Evolutionary conservation across 352 stramenopile genomes (phyloP).

Genomic region (Globisporangium abappressorium): DNA sequence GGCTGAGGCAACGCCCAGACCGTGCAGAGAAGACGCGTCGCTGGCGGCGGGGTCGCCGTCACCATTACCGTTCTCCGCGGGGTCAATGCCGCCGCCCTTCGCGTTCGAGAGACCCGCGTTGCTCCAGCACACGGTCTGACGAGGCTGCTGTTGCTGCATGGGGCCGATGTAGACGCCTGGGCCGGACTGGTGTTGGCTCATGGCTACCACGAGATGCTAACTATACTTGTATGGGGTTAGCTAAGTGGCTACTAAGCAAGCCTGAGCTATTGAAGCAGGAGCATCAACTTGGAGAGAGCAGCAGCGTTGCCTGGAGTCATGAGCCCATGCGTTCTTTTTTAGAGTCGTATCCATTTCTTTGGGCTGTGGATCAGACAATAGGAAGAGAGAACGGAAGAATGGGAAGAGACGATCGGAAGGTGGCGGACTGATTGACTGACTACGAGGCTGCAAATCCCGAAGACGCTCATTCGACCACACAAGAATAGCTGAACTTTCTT

Average conservation of each 20-base stretch:
- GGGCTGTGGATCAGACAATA: not conserved
- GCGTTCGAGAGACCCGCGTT: conserved; percentile 10
- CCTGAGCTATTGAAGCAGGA: not conserved
- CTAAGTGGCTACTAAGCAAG: not conserved
- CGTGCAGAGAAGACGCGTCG: not conserved
- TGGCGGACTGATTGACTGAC: not conserved
- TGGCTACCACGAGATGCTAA: not conserved
- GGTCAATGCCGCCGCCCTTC: not conserved
- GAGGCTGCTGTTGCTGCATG: conserved; percentile 4
- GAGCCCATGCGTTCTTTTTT: not conserved
- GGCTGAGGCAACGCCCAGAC: not conserved
- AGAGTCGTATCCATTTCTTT: not conserved
- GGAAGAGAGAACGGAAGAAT: not conserved
- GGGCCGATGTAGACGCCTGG: conserved; percentile 6
- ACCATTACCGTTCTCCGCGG: not conserved
- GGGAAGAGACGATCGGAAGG: not conserved
- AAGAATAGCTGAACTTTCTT: not conserved
- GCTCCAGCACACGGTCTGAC: conserved; percentile 14
- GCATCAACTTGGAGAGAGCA: not conserved
- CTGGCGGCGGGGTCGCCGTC: not conserved
- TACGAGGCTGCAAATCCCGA: not conserved
- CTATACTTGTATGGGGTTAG: not conserved
- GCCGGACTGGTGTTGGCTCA: not conserved
- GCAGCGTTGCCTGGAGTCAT: not conserved
- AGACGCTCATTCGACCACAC: not conserved